Conservation (phyloP, 768 basidiomycete genomes). For the Lactarius psammicola region DNA sequence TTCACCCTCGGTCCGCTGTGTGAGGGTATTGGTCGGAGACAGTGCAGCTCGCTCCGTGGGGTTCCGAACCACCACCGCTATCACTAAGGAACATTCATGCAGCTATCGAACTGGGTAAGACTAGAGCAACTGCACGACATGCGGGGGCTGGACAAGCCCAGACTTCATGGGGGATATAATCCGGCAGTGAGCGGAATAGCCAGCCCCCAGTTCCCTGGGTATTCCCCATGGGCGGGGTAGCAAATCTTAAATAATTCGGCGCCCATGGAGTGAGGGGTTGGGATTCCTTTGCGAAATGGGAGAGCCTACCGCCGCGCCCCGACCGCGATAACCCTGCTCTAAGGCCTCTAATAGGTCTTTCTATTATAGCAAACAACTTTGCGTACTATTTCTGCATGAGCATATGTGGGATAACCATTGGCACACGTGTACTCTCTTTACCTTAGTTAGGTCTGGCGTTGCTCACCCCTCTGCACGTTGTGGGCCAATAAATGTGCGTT, state of each 20-base stretch:
- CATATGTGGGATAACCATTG: not conserved
- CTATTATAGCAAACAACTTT: not conserved
- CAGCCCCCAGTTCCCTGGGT: not conserved
- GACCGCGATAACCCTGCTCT: not conserved
- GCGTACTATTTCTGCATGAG: not conserved
- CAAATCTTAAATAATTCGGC: not conserved
- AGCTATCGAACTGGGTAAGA: not conserved
- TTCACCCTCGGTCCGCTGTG: slow-evolving; percentile 8
- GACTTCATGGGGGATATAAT: not conserved
- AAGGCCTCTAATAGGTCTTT: not conserved
- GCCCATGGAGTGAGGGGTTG: not conserved
- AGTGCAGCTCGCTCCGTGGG: not conserved
- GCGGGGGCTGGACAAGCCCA: slow-evolving; percentile 11
- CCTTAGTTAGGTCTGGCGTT: not conserved
- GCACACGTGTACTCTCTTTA: not conserved
- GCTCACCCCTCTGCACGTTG: not conserved
- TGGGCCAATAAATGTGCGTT: not conserved
- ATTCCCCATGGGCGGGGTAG: not conserved
- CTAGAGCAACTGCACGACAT: not conserved
- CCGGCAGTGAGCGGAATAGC: not conserved
- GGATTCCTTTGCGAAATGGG: not conserved
- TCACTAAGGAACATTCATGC: not conserved
- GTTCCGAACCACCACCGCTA: not conserved
- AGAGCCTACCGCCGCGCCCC: not conserved
- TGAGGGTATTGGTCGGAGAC: slow-evolving; percentile 15